Conservation (phyloP, 306 rosid species). For the Dalbergia cultrata region DNA sequence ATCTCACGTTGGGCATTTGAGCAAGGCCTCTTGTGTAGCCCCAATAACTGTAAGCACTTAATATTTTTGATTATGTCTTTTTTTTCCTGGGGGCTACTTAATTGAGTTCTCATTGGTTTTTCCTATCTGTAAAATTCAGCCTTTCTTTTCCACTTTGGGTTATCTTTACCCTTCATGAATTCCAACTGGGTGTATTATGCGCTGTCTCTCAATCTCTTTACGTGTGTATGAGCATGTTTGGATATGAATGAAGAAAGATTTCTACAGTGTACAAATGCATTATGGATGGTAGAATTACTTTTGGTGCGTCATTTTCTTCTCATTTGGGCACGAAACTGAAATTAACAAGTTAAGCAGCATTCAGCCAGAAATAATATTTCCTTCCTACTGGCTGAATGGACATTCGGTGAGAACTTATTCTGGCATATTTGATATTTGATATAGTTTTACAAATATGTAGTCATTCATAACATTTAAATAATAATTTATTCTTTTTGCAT, state of each 20-base stretch:
- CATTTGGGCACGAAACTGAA: constrained; percentile 25
- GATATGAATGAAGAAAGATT: constrained; percentile 23
- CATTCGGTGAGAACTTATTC: constrained; percentile 2
- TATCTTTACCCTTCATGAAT: constrained; percentile 39
- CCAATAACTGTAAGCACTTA: constrained; percentile 87
- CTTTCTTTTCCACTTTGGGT: constrained; percentile 11
- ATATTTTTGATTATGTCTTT: not conserved
- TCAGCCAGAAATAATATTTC: constrained; percentile 15
- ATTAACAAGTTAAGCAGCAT: constrained; percentile 12
- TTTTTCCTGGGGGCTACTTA: constrained; percentile 8
- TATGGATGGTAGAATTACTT: constrained; percentile 22
- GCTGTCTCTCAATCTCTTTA: constrained; percentile 28
- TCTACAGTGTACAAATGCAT: constrained; percentile 23
- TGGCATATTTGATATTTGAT: constrained; percentile 14
- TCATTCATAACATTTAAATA: constrained; percentile 32
- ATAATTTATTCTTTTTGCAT: not conserved
- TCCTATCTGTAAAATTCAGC: constrained; percentile 34
- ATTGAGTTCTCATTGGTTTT: constrained; percentile 20
- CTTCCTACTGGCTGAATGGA: constrained; percentile 31
- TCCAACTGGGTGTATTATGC: constrained; percentile 30
- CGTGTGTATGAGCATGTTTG: constrained; percentile 24
- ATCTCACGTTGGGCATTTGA: constrained; percentile 99
- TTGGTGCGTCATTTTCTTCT: constrained; percentile 20
- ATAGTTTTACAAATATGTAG: constrained; percentile 15
- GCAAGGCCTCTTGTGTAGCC: constrained; percentile 97